These are phyloP conservation scores for Lipomyces anomalus DNA, from an alignment of 805 yeast genomes.

Conservation along the genomic window DNA sequence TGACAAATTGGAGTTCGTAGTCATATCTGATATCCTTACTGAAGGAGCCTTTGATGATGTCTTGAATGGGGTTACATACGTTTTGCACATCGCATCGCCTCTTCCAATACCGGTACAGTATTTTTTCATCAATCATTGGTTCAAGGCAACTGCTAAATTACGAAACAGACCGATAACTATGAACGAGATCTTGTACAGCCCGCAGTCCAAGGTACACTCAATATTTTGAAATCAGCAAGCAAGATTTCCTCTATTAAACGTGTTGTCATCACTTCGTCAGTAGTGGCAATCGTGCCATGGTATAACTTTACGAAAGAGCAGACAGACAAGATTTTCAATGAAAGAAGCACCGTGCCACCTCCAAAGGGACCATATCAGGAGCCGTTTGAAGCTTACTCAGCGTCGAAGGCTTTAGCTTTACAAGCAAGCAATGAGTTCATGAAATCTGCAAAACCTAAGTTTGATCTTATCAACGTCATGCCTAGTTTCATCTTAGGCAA, in stretches of 20 bases:
- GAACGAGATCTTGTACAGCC: constrained; percentile 42
- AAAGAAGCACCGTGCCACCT: no score
- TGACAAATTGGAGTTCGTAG: background rate
- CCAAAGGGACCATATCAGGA: background rate
- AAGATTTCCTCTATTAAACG: constrained; percentile 38
- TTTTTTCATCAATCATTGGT: no score
- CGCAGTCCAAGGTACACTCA: constrained; percentile 44
- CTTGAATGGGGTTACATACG: constrained; percentile 4
- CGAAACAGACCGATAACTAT: constrained; percentile 26
- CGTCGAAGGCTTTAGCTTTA: background rate
- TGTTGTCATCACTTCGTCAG: constrained; percentile 47
- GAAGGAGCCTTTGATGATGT: constrained; percentile 8
- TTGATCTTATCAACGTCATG: background rate
- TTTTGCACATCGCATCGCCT: constrained; percentile 9
- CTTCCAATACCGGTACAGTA: background rate
- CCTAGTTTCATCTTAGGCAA: background rate
- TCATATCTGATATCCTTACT: constrained; percentile 6
- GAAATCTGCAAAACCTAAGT: background rate
- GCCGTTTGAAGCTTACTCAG: background rate
- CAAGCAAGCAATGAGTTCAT: background rate
- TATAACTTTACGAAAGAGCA: background rate
- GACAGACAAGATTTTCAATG: no score
- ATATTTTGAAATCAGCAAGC: constrained; percentile 39
- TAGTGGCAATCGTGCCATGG: constrained; percentile 32
- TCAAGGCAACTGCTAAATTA: no score